A percentile compares a stretch with the other conserved stretches of the same genome.
phyloP scores from a whole-genome alignment of 257 asterid species.

The Fraxinus quadrangulata region DNA sequence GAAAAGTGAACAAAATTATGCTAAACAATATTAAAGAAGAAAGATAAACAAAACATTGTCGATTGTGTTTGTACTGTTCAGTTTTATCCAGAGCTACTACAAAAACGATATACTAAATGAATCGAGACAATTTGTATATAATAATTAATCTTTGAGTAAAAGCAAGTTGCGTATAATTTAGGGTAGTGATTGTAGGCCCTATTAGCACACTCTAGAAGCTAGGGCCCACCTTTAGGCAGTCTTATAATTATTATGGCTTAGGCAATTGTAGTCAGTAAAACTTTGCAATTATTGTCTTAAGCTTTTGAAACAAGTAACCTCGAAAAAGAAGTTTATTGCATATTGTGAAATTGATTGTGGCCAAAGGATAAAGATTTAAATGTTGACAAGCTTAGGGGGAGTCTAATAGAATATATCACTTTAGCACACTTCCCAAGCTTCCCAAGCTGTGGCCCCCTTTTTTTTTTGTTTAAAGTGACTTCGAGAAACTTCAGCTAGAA shows the following conservation, averaged over 20 bases:
- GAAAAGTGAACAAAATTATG: not conserved
- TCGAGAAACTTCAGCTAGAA: not conserved
- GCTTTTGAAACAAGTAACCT: constrained; percentile 8
- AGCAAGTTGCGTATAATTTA: not conserved
- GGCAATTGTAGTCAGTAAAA: not conserved
- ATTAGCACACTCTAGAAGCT: constrained; percentile 12
- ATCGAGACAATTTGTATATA: constrained; percentile 24
- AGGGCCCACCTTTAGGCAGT: constrained; percentile 16
- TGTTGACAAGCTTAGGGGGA: not conserved
- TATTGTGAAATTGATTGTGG: not conserved
- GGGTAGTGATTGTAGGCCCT: constrained; percentile 14
- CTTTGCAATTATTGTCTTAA: constrained; percentile 27
- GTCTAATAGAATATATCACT: not conserved
- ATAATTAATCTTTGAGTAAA: constrained; percentile 2
- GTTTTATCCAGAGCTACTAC: not conserved
- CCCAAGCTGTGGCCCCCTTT: not conserved
- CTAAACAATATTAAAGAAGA: too few relatives aligned
- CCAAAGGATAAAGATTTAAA: not conserved
- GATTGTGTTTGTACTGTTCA: too few relatives aligned
- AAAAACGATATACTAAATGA: constrained; percentile 17
- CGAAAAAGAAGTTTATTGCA: not conserved
- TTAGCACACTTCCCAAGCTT: not conserved
- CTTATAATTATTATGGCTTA: not conserved
- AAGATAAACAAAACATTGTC: too few relatives aligned
- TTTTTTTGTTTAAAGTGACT: not conserved